Conservation (phyloP, 331 rosid species). For the Quercus lobata region DNA sequence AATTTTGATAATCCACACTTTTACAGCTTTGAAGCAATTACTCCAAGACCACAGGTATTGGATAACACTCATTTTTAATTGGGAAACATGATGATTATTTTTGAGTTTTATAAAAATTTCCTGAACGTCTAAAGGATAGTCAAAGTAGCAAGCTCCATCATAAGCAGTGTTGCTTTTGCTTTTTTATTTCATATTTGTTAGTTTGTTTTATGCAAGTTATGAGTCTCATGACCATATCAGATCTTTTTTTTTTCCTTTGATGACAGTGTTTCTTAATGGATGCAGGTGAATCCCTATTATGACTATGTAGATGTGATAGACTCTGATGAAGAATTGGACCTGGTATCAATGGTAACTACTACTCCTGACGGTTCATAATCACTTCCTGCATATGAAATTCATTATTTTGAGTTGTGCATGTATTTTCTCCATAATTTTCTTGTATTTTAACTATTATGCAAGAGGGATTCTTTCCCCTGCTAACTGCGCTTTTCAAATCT, state of each 20-base stretch:
- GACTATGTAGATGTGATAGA: constrained; percentile 69
- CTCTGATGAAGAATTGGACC: constrained; percentile 83
- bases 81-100: not conserved
- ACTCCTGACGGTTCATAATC: constrained; percentile 8
- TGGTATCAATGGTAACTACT: constrained; percentile 73
- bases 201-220: too few relatives aligned
- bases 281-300: constrained; percentile 67
- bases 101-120: not conserved
- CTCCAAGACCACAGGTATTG: constrained; percentile 79
- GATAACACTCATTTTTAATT: not conserved
- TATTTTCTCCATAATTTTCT: not conserved
- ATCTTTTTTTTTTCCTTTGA: too few relatives aligned
- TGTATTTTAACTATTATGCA: not conserved
- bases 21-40: constrained; percentile 65
- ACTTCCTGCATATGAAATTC: not conserved
- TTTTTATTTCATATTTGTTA: not conserved
- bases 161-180: not conserved
- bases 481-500: not conserved
- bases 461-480: not conserved
- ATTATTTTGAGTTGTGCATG: not conserved
- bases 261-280: not conserved
- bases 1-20: constrained; percentile 67
- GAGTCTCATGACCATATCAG: too few relatives aligned
- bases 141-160: not conserved
- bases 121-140: not conserved